These are phyloP conservation scores for Hypoxylon crocopeplum DNA, from an alignment of 495 filamentous ascomycete species.

Conservation along the genomic window DNA sequence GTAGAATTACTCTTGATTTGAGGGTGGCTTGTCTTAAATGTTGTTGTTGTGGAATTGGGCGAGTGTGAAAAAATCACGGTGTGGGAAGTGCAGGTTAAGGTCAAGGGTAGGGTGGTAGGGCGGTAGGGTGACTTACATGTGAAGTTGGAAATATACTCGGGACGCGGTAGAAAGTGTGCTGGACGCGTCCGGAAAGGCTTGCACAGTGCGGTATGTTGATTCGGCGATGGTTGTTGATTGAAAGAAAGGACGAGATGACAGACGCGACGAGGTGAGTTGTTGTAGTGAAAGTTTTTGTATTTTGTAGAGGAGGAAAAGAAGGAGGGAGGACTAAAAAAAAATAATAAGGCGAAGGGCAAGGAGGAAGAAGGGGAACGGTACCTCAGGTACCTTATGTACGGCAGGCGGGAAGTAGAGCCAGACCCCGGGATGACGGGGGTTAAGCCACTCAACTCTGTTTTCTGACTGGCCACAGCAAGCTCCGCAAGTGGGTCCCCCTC, in stretches of 20 bases:
- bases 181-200: conserved; percentile 31
- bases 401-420: conserved; percentile 36
- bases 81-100: conserved; percentile 37
- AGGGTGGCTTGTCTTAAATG: conserved; percentile 32
- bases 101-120: conserved; percentile 30
- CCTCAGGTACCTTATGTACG: conserved; percentile 39
- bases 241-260: conserved; percentile 8
- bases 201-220: conserved; percentile 5
- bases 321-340: conserved; percentile 42
- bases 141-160: conserved; percentile 27
- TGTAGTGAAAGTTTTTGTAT: conserved; percentile 39
- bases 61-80: conserved; percentile 42
- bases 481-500: conserved; percentile 38
- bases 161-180: conserved; percentile 22
- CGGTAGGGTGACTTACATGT: conserved; percentile 37
- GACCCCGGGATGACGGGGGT: conserved; percentile 41
- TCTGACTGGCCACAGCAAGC: conserved; percentile 31
- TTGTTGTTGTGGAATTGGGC: conserved; percentile 43
- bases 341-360: conserved; percentile 40
- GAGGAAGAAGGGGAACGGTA: conserved; percentile 37
- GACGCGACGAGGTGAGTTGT: conserved; percentile 32
- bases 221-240: conserved; percentile 35
- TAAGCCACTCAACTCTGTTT: conserved; percentile 32
- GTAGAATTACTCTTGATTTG: conserved; percentile 12
- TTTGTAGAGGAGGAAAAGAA: conserved; percentile 42